These are phyloP conservation scores for Fusarium proliferatum DNA, from an alignment of 2,329 filamentous ascomycete genomes.

Conservation along the genomic window DNA sequence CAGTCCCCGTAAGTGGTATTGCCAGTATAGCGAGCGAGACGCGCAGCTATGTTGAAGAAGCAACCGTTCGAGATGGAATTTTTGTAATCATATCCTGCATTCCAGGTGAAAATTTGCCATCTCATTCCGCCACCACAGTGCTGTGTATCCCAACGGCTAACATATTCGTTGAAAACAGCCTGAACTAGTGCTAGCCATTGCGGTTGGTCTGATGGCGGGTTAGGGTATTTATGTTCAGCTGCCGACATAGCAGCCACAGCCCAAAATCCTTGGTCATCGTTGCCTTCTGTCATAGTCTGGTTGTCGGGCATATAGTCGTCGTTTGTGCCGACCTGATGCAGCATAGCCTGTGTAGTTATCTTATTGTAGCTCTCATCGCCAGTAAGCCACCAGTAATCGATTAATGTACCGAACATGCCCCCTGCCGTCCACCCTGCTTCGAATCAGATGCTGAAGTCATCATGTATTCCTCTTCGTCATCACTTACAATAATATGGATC, in stretches of 20 bases:
- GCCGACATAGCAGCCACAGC: slow-evolving; percentile 82
- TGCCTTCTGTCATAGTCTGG: slow-evolving; percentile 70
- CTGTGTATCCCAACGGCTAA: slow-evolving; percentile 73
- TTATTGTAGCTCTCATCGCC: slow-evolving; percentile 74
- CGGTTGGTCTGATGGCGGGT: slow-evolving; percentile 70
- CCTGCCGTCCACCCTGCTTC: slow-evolving; percentile 74
- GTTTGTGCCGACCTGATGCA: slow-evolving; percentile 69
- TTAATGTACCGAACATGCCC: slow-evolving; percentile 76
- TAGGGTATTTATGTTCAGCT: slow-evolving; percentile 79
- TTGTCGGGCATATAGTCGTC: slow-evolving; percentile 73
- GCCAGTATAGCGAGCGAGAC: slow-evolving; percentile 80
- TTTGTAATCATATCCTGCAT: slow-evolving; percentile 76
- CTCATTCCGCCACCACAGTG: slow-evolving; percentile 78
- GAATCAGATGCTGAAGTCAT: neutral
- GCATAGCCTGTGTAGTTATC: slow-evolving; percentile 66
- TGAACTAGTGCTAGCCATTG: slow-evolving; percentile 83
- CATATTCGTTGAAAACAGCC: slow-evolving; percentile 84
- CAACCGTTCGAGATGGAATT: slow-evolving; percentile 77
- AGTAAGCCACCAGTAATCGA: slow-evolving; percentile 79
- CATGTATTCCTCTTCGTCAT: neutral
- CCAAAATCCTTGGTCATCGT: slow-evolving; percentile 88
- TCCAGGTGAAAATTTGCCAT: slow-evolving; percentile 88
- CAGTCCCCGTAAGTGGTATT: slow-evolving; percentile 82
- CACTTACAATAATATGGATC: slow-evolving; percentile 72
- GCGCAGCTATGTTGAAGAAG: slow-evolving; percentile 76